Base-by-base conservation (phyloP, 495 filamentous ascomycete species). In the Hypoxylon intermedium region DNA sequence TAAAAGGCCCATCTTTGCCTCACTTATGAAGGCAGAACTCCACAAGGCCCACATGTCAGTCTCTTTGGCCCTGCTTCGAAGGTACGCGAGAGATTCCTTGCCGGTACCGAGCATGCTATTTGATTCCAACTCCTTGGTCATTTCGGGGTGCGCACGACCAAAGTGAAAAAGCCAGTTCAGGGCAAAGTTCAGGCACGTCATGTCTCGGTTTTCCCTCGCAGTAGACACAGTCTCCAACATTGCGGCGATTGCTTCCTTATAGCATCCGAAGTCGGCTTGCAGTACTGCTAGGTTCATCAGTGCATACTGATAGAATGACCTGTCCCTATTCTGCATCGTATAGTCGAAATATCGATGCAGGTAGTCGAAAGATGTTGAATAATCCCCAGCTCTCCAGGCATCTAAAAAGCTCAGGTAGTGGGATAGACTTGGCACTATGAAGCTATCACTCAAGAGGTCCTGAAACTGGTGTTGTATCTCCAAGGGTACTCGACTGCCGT, bases 161-260 rank as follows among this genome's bases (percentile, higher is more conserved):
- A 98, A 93, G 70, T 97, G 93, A 71, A 95, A 94, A n/a, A 98
- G 80, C 95, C 94, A 98, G 70, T 91, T 96, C 61, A 98, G 83
- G 38, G 91, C 90, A 74, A 96, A 97, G 72, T 97, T 98, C 31
- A 98, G 78, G 69, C 95, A 98, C 6, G 83, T 85, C 81, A 89
- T 90, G 64, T 98, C 94, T 54, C 91, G 86, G 63, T 94, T 94
- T 72, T 98, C 94, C 51, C 93, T 80, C 0, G 94, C 94, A 23
- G 91, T 93, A 0, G 91, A 86, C 11, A 98, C 90, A 2, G 92
- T 91, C 72, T 98, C 94, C 56, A 92, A 83, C 86, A 98, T 95
- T 2, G 92, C 91, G 5, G 89, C 86, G 13, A 97, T 83, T n/a
- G 93, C 92, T 76, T 98, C 94, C 34, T 82, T 81, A 71, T 91